These are phyloP conservation scores for Colletotrichum paranaense DNA, from an alignment of 2,329 filamentous ascomycete genomes.

Conservation along the genomic window DNA sequence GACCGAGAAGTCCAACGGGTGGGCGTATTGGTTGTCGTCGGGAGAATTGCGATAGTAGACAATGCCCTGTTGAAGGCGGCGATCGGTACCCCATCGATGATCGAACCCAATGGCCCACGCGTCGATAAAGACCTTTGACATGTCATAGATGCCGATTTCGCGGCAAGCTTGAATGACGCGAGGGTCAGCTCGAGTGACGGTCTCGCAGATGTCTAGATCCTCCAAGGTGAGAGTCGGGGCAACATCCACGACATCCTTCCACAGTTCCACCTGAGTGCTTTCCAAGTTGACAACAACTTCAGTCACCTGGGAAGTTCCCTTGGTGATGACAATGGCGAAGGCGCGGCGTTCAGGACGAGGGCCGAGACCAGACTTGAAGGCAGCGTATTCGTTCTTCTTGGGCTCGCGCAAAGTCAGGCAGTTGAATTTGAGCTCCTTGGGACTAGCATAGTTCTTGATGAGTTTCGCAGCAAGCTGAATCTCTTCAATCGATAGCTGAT, in stretches of 20 bases:
- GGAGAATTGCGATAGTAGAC: conserved; percentile 83
- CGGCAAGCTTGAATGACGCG: conserved; percentile 83
- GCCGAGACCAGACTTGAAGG: conserved; percentile 63
- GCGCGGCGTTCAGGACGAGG: conserved; percentile 57
- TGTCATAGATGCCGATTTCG: conserved; percentile 81
- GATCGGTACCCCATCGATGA: conserved; percentile 77
- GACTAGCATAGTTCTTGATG: conserved; percentile 52
- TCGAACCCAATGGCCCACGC: conserved; percentile 89
- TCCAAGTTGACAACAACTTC: not conserved
- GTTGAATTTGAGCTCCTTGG: conserved; percentile 61
- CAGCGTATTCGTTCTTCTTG: conserved; percentile 70
- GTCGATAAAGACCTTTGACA: conserved; percentile 87
- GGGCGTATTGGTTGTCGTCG: conserved; percentile 61
- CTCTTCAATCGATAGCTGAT: conserved; percentile 66
- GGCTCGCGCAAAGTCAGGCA: conserved; percentile 75
- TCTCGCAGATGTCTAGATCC: conserved; percentile 81
- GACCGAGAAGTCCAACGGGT: conserved; percentile 57
- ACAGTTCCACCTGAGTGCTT: conserved; percentile 38
- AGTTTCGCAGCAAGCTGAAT: conserved; percentile 61
- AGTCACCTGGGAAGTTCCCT: not conserved
- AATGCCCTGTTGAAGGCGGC: conserved; percentile 82
- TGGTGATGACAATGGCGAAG: not conserved
- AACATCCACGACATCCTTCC: conserved; percentile 59
- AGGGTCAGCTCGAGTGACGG: conserved; percentile 73
- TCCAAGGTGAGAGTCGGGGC: conserved; percentile 77